Evolutionary conservation across 768 basidiomycete genomes (phyloP), one percentile per base, ranked within the genome.

Genomic region (Saitozyma podzolica): DNA sequence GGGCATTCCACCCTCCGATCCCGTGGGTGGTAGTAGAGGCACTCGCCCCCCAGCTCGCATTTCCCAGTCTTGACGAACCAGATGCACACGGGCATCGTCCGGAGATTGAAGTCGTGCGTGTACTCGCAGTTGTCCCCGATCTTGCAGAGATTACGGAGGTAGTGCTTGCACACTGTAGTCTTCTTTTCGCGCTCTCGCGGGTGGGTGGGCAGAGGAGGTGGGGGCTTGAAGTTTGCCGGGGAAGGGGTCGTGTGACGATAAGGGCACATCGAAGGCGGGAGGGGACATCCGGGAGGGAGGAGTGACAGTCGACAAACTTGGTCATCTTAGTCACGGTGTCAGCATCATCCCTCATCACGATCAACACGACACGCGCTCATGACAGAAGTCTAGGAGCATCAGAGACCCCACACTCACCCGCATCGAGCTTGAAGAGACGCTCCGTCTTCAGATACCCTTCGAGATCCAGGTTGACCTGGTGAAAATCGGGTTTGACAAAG

Each of bases 21-120:
- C 56, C 93, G 85, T 14, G 91, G 91, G 78, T 82, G 82, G 47
- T 77, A 78, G 66, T 98, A 99, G 68, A 99, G 83, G 78, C 96
- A 99, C 80, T 98, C 94, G 70, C 95, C 93, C 60, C 96, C 95
- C 17, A 93, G 89, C 29, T 91, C 91, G 79, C 96, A 98, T 80
- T 93, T 98, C 14, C 96, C 96, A 73, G 92, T 94, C 80, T 95
- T 96, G 56, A 91, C 91, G 79, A 88, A 97, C 93, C 93, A 98
- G 89, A 92, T 96, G 74, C 96, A 98, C 78, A 97, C 92, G 7
- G 96, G 96, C 94, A 98, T 98, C 6, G 60, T 88, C 62, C 96
- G 83, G 55, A 99, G 84, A 78, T 98, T 96, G 83, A 97, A 99
- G 82, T 98, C 96, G 81, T 99, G 96, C 76, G 98, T 84, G 80